Evolutionary conservation across 2,329 filamentous ascomycete genomes (phyloP).

Genomic region (Colletotrichum tropicicola): DNA sequence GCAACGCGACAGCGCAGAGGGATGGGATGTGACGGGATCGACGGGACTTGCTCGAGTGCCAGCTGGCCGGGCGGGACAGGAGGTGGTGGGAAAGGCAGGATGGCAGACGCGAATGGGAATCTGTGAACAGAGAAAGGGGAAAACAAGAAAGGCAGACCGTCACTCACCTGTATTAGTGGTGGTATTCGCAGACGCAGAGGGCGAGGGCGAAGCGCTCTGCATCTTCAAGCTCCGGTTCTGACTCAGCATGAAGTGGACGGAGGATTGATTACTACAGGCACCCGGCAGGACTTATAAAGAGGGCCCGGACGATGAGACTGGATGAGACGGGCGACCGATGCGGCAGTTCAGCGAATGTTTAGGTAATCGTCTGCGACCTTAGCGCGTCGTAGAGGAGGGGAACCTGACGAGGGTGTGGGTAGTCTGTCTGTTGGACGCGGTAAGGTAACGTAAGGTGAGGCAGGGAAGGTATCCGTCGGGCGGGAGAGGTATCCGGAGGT

Average conservation of each 20-base stretch:
- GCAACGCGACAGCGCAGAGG: not conserved
- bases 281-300: slow-evolving; percentile 29
- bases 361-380: slow-evolving; percentile 29
- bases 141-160: slow-evolving; percentile 2
- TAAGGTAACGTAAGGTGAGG: slow-evolving; percentile 23
- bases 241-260: slow-evolving; percentile 33
- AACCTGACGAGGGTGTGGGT: slow-evolving; percentile 27
- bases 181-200: slow-evolving; percentile 30
- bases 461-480: slow-evolving; percentile 9
- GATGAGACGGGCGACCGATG: slow-evolving; percentile 28
- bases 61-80: not conserved
- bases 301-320: slow-evolving; percentile 29
- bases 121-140: slow-evolving; percentile 6
- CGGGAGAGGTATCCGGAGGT: slow-evolving; percentile 2
- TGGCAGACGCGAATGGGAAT: slow-evolving; percentile 7
- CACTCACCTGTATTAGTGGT: slow-evolving; percentile 31
- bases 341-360: slow-evolving; percentile 29
- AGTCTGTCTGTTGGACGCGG: slow-evolving; percentile 13
- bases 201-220: slow-evolving; percentile 30
- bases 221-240: slow-evolving; percentile 33
- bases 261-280: slow-evolving; percentile 32
- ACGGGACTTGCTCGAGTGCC: not conserved
- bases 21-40: slow-evolving; percentile 5
- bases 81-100: not conserved
- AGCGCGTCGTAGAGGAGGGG: slow-evolving; percentile 30